These are phyloP conservation scores for Backusella australiensis DNA, from an alignment of 192 early-diverging fungal species.

Conservation along the genomic window DNA sequence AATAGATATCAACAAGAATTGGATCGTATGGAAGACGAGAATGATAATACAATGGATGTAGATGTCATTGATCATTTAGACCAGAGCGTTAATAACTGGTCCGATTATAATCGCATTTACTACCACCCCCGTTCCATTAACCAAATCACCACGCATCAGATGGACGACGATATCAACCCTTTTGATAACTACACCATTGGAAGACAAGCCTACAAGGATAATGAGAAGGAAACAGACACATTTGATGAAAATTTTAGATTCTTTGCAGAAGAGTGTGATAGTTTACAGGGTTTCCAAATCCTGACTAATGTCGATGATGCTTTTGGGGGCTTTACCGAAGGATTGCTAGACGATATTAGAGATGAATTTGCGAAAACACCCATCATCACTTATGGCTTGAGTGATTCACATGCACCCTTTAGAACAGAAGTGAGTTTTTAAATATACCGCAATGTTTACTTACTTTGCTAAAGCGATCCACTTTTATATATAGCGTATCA, in stretches of 20 bases:
- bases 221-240: slow-evolving; percentile 52
- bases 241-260: slow-evolving; percentile 54
- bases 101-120: slow-evolving; percentile 76
- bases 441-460: background rate
- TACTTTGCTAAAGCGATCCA: background rate
- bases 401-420: slow-evolving; percentile 18
- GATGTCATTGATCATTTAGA: slow-evolving; percentile 46
- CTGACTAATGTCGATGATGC: slow-evolving; percentile 59
- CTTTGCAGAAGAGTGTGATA: slow-evolving; percentile 57
- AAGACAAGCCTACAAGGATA: slow-evolving; percentile 41
- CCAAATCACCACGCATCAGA: slow-evolving; percentile 40
- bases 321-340: slow-evolving; percentile 67
- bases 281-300: slow-evolving; percentile 71
- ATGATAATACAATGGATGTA: background rate
- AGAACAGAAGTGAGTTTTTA: background rate
- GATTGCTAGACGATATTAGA: slow-evolving; percentile 54
- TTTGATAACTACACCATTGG: slow-evolving; percentile 55
- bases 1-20: slow-evolving; percentile 33
- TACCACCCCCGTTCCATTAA: slow-evolving; percentile 70
- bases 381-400: slow-evolving; percentile 53
- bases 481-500: slow-evolving; percentile 14
- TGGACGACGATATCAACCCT: slow-evolving; percentile 45
- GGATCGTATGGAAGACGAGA: slow-evolving; percentile 30
- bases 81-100: slow-evolving; percentile 61
- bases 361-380: slow-evolving; percentile 72